These are phyloP conservation scores for Striga asiatica DNA, from an alignment of 257 asterid genomes.

Conservation along the genomic window DNA sequence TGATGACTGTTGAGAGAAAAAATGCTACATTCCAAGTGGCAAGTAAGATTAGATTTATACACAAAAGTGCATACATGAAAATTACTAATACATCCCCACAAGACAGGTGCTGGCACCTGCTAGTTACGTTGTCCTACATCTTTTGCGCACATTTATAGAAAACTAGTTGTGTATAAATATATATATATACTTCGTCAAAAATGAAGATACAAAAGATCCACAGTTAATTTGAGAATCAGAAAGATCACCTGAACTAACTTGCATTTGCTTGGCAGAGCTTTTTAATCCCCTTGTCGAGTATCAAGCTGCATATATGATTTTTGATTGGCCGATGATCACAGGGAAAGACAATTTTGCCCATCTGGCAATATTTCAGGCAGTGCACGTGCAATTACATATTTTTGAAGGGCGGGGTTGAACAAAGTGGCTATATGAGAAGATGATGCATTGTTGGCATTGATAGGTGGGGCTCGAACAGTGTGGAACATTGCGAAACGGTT, in stretches of 20 bases:
- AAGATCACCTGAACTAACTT: conserved; percentile 24
- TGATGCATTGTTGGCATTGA: conserved; percentile 28
- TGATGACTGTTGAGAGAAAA: background rate
- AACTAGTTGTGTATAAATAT: conserved; percentile 13
- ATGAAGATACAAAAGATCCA: conserved; percentile 14
- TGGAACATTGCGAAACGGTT: conserved; percentile 73
- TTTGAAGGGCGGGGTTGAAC: conserved; percentile 28
- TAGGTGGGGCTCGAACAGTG: conserved; percentile 30
- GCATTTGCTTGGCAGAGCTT: background rate
- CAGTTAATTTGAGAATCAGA: conserved; percentile 21
- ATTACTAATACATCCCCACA: conserved; percentile 6
- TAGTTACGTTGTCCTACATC: conserved; percentile 10
- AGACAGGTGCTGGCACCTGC: conserved; percentile 11
- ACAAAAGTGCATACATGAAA: conserved; percentile 4
- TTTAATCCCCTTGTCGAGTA: background rate
- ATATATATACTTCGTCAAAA: conserved; percentile 22
- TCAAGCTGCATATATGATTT: too few species aligned
- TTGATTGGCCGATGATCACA: conserved; percentile 32
- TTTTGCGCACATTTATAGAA: conserved; percentile 26
- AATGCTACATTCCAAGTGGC: background rate
- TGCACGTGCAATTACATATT: conserved; percentile 49
- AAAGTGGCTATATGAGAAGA: conserved; percentile 20
- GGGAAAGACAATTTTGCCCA: conserved; percentile 41
- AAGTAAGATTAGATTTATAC: background rate
- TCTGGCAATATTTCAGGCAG: conserved; percentile 54